These are phyloP conservation scores for Acanthochlamys bracteata DNA, from an alignment of 106 monocot species.

Conservation along the genomic window DNA sequence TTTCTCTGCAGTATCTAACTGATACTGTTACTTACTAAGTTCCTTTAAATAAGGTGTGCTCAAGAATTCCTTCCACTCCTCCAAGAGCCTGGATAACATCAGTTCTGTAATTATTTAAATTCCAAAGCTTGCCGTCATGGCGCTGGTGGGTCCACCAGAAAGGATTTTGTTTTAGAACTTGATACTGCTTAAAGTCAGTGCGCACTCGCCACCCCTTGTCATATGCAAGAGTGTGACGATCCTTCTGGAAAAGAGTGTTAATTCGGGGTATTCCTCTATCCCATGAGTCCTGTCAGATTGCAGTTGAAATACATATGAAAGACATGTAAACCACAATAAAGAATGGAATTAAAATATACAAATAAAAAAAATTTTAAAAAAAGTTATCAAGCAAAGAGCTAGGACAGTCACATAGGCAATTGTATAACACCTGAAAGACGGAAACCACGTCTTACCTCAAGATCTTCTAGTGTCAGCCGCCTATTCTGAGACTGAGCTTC, in stretches of 20 bases:
- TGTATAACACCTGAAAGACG: too few species aligned
- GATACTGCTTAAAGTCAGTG: slow-evolving; percentile 99
- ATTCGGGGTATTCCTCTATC: slow-evolving; percentile 97
- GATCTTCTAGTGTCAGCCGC: slow-evolving; percentile 95
- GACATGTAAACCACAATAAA: too few species aligned
- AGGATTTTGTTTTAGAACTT: slow-evolving; percentile 97
- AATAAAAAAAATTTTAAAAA: too few species aligned
- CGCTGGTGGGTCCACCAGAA: slow-evolving; percentile 99
- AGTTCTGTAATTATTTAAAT: slow-evolving; percentile 96
- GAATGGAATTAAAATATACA: too few species aligned
- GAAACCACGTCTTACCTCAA: slow-evolving; percentile 45
- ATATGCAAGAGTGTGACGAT: slow-evolving; percentile 96
- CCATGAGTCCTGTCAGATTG: slow-evolving; percentile 78
- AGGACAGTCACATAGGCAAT: too few species aligned
- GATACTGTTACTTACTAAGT: slow-evolving; percentile 68
- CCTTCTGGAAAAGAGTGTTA: slow-evolving; percentile 99
- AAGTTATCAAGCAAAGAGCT: too few species aligned
- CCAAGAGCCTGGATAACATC: slow-evolving; percentile 99
- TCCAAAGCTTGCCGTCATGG: slow-evolving; percentile 99
- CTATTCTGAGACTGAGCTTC: slow-evolving; percentile 99
- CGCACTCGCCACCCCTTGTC: slow-evolving; percentile 99
- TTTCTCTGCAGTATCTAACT: not conserved
- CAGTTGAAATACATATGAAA: not conserved
- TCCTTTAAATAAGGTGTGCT: slow-evolving; percentile 96
- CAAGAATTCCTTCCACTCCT: slow-evolving; percentile 97